phyloP scores from a whole-genome alignment of 495 filamentous ascomycete genomes.

The Podospora anserina region DNA sequence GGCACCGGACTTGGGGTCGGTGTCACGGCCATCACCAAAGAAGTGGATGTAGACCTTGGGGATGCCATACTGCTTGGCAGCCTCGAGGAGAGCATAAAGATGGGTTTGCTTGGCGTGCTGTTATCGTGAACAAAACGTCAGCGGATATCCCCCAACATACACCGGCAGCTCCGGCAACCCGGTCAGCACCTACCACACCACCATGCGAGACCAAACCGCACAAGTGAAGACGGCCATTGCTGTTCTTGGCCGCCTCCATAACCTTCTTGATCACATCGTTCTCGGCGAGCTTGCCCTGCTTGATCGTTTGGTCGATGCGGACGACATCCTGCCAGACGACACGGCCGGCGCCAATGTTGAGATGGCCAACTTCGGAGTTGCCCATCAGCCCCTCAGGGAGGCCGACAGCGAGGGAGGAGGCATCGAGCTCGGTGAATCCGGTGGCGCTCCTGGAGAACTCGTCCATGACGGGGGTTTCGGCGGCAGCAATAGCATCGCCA shows the following conservation, averaged over 20 bases:
- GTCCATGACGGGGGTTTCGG: conserved; percentile 73
- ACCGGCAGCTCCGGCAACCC: neutral
- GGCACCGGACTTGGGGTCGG: conserved; percentile 86
- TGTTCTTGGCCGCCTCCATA: conserved; percentile 77
- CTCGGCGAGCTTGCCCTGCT: conserved; percentile 77
- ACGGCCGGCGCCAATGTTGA: conserved; percentile 96
- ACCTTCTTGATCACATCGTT: conserved; percentile 74
- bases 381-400: conserved; percentile 97
- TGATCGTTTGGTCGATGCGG: conserved; percentile 91
- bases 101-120: conserved; percentile 91
- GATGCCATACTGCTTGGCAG: conserved; percentile 82
- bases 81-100: conserved; percentile 77
- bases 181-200: conserved; percentile 64
- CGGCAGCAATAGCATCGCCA: conserved; percentile 92
- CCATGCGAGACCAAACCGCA: conserved; percentile 89
- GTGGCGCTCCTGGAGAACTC: conserved; percentile 39
- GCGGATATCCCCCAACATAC: neutral
- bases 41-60: conserved; percentile 97
- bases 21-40: conserved; percentile 96
- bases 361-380: conserved; percentile 95
- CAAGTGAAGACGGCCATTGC: conserved; percentile 88
- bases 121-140: conserved; percentile 1
- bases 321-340: conserved; percentile 99
- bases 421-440: conserved; percentile 72
- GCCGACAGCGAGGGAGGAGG: conserved; percentile 92